These are phyloP conservation scores for Styphnolobium japonicum DNA, from an alignment of 306 rosid species.

Conservation along the genomic window DNA sequence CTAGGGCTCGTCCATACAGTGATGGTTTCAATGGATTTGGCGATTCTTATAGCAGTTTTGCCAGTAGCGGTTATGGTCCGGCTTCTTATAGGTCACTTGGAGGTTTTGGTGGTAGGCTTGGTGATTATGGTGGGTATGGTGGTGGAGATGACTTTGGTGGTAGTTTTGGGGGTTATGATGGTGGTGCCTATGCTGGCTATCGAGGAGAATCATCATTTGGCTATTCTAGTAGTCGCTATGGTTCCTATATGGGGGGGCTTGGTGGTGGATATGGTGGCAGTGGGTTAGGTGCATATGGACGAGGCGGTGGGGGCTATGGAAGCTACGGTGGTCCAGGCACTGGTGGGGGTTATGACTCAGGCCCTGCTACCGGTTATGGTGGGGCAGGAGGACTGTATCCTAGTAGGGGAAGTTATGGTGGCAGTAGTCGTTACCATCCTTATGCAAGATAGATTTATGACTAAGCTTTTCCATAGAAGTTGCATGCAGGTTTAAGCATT, in stretches of 20 bases:
- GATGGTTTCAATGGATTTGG: slow-evolving; percentile 82
- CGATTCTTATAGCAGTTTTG: slow-evolving; percentile 79
- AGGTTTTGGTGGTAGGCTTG: slow-evolving; percentile 68
- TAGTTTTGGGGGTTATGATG: slow-evolving; percentile 52
- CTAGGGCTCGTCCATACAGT: slow-evolving; percentile 90
- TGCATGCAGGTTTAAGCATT: slow-evolving; percentile 57
- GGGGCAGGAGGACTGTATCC: slow-evolving; percentile 49
- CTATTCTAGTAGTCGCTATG: slow-evolving; percentile 53
- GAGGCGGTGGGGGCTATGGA: slow-evolving; percentile 49
- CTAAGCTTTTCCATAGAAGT: slow-evolving; percentile 48
- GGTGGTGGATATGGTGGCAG: slow-evolving; percentile 49
- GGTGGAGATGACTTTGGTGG: slow-evolving; percentile 48
- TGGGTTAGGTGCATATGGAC: slow-evolving; percentile 53
- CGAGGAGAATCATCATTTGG: slow-evolving; percentile 54
- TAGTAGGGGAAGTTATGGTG: slow-evolving; percentile 55
- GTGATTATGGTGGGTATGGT: slow-evolving; percentile 63
- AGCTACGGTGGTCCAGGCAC: slow-evolving; percentile 52
- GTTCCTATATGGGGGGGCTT: slow-evolving; percentile 55
- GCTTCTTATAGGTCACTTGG: slow-evolving; percentile 85
- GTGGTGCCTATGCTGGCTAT: slow-evolving; percentile 44
- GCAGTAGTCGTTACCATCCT: slow-evolving; percentile 59
- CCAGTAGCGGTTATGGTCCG: slow-evolving; percentile 65
- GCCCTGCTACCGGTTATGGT: slow-evolving; percentile 46
- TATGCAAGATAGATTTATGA: slow-evolving; percentile 54
- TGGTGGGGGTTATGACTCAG: slow-evolving; percentile 41